Conservation (phyloP, 1,284 basidiomycete species). For the Hypsizygus ulmarius region DNA sequence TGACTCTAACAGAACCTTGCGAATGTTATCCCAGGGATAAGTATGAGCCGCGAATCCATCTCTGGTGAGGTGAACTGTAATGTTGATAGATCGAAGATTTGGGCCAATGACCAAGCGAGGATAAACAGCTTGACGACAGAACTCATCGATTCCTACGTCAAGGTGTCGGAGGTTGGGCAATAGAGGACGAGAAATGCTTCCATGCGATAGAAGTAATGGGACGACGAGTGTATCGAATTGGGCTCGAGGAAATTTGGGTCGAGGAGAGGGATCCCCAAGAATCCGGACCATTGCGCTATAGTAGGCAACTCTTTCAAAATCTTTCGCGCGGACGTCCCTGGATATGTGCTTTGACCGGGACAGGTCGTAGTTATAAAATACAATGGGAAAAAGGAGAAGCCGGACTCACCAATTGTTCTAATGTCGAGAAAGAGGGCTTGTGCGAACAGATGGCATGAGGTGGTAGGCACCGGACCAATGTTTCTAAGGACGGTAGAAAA, state of each 20-base stretch:
- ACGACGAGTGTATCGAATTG: background rate
- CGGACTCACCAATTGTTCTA: background rate
- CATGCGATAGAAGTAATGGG: background rate
- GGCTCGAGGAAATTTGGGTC: background rate
- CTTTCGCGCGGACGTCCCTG: background rate
- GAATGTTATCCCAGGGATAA: slow-evolving; percentile 4
- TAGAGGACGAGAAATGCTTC: background rate
- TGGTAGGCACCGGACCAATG: background rate
- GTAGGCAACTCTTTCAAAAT: background rate
- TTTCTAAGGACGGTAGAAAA: background rate
- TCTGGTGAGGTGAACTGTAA: background rate
- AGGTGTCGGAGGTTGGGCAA: background rate
- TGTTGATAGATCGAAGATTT: background rate
- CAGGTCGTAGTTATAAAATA: background rate
- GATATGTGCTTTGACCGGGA: background rate
- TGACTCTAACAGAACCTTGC: background rate
- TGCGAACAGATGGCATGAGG: background rate
- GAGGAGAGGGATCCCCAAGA: background rate
- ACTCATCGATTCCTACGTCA: background rate
- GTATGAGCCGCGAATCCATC: background rate
- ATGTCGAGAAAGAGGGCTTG: background rate
- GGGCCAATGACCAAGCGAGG: background rate
- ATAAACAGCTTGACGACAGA: slow-evolving; percentile 1
- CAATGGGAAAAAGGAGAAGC: too few relatives aligned
- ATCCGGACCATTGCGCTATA: background rate